Percentiles rank a stretch among this genome's conserved stretches.
Evolutionary conservation across 345 rosid genomes (phyloP).

Genomic region (Eucalyptus decipiens): DNA sequence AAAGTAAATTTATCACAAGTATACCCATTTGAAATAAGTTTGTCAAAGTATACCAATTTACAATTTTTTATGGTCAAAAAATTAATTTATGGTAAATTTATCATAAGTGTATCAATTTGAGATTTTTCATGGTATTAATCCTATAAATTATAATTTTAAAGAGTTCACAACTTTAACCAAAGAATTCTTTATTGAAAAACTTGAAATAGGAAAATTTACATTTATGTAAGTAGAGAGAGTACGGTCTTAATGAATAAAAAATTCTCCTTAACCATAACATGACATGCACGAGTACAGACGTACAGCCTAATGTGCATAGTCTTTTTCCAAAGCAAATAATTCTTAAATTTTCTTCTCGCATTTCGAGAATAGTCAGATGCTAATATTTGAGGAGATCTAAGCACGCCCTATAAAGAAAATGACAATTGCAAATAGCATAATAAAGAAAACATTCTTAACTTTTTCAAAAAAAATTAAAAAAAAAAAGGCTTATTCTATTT

Average conservation of each 20-base stretch:
- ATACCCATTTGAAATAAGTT: rapidly evolving
- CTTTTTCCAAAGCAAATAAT: not conserved
- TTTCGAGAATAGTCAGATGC: not conserved
- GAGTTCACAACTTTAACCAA: not conserved
- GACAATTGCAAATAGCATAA: not conserved
- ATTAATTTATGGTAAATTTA: too few species aligned
- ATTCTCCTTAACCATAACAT: not conserved
- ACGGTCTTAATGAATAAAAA: not conserved
- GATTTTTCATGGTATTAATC: too few species aligned
- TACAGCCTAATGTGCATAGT: not conserved
- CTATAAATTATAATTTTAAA: too few species aligned
- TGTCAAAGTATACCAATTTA: too few species aligned
- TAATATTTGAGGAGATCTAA: not conserved
- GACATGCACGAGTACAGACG: not conserved
- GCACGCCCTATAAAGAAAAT: not conserved
- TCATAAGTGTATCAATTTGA: rapidly evolving
- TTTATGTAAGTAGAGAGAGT: not conserved
- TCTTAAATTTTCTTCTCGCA: not conserved
- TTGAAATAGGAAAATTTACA: not conserved
- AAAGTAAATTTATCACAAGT: rapidly evolving
- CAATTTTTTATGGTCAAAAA: too few species aligned
- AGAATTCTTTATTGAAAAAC: not conserved
- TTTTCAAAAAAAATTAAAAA: too few species aligned
- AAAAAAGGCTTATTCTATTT: too few species aligned
- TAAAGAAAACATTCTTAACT: not conserved